These are phyloP conservation scores for Crucibulum laeve DNA, from an alignment of 768 basidiomycete genomes.

Conservation along the genomic window DNA sequence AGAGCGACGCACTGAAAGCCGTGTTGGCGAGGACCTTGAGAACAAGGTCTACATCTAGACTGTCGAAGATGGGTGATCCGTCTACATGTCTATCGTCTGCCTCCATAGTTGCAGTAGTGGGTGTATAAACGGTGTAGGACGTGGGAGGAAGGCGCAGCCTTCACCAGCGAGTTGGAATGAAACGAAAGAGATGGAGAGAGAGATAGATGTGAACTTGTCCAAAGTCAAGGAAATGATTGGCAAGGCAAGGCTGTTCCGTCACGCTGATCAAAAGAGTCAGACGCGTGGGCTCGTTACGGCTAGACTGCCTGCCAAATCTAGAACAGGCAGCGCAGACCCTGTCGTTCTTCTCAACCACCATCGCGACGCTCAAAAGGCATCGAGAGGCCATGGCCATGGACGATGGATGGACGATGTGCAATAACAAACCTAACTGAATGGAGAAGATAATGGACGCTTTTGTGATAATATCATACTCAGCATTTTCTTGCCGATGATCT, in stretches of 20 bases:
- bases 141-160: conserved; percentile 25
- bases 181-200: conserved; percentile 1
- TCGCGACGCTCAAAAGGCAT: no score
- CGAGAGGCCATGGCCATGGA: no score
- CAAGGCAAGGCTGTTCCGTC: not conserved
- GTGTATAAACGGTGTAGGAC: conserved; percentile 4
- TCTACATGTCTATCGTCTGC: conserved; percentile 22
- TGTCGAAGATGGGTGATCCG: conserved; percentile 56
- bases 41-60: conserved; percentile 71
- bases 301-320: not conserved
- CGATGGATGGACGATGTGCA: no score
- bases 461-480: no score
- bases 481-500: no score
- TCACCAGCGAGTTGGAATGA: not conserved
- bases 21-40: conserved; percentile 79
- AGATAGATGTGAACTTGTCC: no score
- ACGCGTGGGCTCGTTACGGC: not conserved
- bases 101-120: no score
- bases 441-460: no score
- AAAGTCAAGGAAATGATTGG: not conserved
- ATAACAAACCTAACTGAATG: no score
- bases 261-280: not conserved
- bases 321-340: not conserved
- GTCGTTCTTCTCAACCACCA: not conserved
- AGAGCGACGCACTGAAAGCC: conserved; percentile 58